Base-by-base conservation (phyloP, 1,284 basidiomycete genomes). In the Irpex rosettiformis region DNA sequence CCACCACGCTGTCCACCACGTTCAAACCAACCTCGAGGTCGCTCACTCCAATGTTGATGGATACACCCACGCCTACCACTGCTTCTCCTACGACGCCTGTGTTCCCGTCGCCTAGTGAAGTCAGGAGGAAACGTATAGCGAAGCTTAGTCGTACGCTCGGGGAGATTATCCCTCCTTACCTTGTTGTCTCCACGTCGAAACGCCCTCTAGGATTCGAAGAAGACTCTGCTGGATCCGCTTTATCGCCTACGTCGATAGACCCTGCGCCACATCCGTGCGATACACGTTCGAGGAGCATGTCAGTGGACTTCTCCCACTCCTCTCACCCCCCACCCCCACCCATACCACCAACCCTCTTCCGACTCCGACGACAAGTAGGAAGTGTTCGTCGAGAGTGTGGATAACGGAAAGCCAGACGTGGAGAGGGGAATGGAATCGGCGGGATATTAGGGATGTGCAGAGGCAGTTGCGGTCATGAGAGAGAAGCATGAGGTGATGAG, bases 131-230 rank as follows among this genome's bases (percentile, higher is more conserved):
- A 61, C 73, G 72, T 51, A 75, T 84, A 71, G 79, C 79, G 7
- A 83, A 83, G 66, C 73, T 85, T 4, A 67, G 73, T 28, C 74
- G 80, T 56, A 82, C 78, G 1, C 69, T 84, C 2, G 83, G 83
- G 6, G 81, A 82, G 69, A 79, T 79, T 62, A 73, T 84, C 24
- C 82, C 83, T 2, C 71, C 75, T 3, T 80, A 83, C 65, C 75
- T 84, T 56, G 30, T n/a, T n/a, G 76, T 84, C 52, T 80, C 81
- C 61, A 65, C 65, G 48, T 29, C 63, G 42, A 42, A 51, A 56
- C 37, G 58, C n/a, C 53, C 58, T 49, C 43, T 37, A 28, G 8
- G 43, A 47, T n/a, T 24, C 43, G 8, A 33, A n/a, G n/a, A 7
- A 33, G 16, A 10, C 30, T 33, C 30, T 16, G 30, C 8, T 7